Percentiles rank a stretch among this genome's conserved stretches.
Conservation (phyloP, 2,329 filamentous ascomycete genomes). For the Endocalyx cinctus region DNA sequence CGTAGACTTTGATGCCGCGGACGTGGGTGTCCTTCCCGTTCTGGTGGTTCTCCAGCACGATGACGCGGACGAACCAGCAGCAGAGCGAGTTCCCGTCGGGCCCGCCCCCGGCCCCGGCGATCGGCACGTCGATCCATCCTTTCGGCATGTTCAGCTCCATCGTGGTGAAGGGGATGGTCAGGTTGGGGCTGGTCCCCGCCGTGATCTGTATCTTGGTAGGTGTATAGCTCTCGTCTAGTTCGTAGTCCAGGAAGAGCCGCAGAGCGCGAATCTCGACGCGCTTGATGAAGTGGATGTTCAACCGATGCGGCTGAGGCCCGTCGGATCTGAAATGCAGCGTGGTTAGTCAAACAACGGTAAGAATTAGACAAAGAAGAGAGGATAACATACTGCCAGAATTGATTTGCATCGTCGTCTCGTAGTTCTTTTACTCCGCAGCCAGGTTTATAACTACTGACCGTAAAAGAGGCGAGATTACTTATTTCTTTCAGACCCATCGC, state of each 20-base stretch:
- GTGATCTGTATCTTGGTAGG: slow-evolving; percentile 87
- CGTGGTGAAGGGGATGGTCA: slow-evolving; percentile 80
- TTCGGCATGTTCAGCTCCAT: slow-evolving; percentile 74
- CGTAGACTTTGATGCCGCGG: slow-evolving; percentile 83
- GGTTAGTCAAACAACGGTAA: too few relatives aligned
- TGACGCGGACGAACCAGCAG: slow-evolving; percentile 85
- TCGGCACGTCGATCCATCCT: slow-evolving; percentile 86
- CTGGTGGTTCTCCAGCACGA: slow-evolving; percentile 93
- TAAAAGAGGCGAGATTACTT: slow-evolving; percentile 77
- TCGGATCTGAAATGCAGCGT: slow-evolving; percentile 54
- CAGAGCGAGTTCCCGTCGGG: slow-evolving; percentile 70
- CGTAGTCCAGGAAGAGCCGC: slow-evolving; percentile 85
- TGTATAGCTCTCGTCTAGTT: slow-evolving; percentile 91
- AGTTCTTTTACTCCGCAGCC: slow-evolving; percentile 75
- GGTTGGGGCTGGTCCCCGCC: slow-evolving; percentile 86
- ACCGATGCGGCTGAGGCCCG: slow-evolving; percentile 74
- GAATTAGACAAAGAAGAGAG: background rate
- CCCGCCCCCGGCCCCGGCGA: slow-evolving; percentile 49
- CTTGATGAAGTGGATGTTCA: slow-evolving; percentile 84
- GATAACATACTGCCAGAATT: slow-evolving; percentile 70
- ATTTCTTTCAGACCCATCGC: slow-evolving; percentile 70
- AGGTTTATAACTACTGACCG: slow-evolving; percentile 75
- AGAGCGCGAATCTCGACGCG: slow-evolving; percentile 73
- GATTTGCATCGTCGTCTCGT: slow-evolving; percentile 64
- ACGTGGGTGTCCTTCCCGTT: slow-evolving; percentile 99